Conservation (phyloP, 2,329 filamentous ascomycete species). For the Epichloe scottii region DNA sequence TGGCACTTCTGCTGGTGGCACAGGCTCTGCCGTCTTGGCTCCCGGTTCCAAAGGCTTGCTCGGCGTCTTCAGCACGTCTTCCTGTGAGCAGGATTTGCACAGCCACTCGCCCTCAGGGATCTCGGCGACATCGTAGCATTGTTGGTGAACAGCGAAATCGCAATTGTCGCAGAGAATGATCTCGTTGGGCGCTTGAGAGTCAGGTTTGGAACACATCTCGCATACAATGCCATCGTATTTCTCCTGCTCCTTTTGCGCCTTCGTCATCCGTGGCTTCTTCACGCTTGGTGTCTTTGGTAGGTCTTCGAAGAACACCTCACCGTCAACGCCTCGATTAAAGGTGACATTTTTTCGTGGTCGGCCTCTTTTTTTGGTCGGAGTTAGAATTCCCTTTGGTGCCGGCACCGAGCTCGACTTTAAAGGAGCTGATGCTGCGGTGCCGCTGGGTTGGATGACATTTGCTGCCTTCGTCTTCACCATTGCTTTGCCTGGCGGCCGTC, state of each 20-base stretch:
- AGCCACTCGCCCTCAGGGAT: conserved; percentile 53
- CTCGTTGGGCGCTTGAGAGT: conserved; percentile 46
- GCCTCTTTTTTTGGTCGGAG: conserved; percentile 32
- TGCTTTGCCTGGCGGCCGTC: neutral
- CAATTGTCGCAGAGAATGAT: conserved; percentile 54
- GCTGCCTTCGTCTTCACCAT: neutral
- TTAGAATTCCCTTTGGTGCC: conserved; percentile 42
- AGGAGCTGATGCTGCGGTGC: neutral
- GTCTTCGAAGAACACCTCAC: conserved; percentile 41
- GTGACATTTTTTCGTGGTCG: conserved; percentile 40
- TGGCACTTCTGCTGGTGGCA: conserved; percentile 19
- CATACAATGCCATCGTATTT: conserved; percentile 42
- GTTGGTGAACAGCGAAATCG: conserved; percentile 49
- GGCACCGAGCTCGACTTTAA: conserved; percentile 6
- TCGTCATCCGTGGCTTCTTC: conserved; percentile 15
- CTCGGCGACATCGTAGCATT: conserved; percentile 43
- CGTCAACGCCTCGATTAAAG: conserved; percentile 28
- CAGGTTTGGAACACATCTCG: conserved; percentile 41
- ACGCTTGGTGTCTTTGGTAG: conserved; percentile 27
- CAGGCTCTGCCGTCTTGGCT: conserved; percentile 8
- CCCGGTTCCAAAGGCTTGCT: conserved; percentile 15
- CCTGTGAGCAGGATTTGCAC: conserved; percentile 42
- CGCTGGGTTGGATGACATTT: neutral
- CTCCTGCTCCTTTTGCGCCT: conserved; percentile 14
- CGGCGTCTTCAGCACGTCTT: conserved; percentile 25